phyloP scores from a whole-genome alignment of 129 eudicot genomes.

The Flaveria bidentis region DNA sequence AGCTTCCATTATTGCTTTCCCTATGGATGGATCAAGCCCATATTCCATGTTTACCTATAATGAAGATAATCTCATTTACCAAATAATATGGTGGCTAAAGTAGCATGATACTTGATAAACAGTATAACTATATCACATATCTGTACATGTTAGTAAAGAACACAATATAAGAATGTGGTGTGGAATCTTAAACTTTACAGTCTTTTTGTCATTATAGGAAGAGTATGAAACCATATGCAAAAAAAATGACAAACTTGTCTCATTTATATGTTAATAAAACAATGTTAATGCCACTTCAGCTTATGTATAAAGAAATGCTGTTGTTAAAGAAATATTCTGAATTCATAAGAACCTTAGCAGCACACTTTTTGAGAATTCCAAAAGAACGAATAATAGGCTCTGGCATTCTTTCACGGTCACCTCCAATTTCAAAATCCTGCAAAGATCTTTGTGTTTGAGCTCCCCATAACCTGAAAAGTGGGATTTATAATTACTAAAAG shows the following conservation, averaged over 20 bases:
- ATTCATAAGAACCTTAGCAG: constrained; percentile 75
- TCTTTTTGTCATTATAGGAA: not conserved
- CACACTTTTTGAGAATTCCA: constrained; percentile 92
- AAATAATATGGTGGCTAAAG: not conserved
- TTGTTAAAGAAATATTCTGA: not conserved
- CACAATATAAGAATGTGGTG: not conserved
- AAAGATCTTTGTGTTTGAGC: constrained; percentile 98
- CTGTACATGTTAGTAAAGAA: constrained; percentile 1
- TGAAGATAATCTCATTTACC: constrained; percentile 11
- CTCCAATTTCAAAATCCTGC: constrained; percentile 95
- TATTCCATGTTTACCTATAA: constrained; percentile 92
- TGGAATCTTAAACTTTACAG: not conserved
- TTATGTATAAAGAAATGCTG: not conserved
- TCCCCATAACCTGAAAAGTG: constrained; percentile 84
- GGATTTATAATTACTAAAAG: not conserved
- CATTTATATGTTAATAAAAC: not conserved
- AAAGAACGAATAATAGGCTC: constrained; percentile 94
- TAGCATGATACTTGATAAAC: not conserved
- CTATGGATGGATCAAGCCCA: constrained; percentile 92
- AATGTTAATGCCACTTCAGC: not conserved
- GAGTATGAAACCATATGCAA: constrained; percentile 14
- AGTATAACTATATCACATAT: not conserved
- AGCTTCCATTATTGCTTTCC: constrained; percentile 99
- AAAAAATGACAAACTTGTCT: constrained; percentile 5
- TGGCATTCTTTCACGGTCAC: constrained; percentile 97